Conservation (phyloP, 2,329 filamentous ascomycete genomes). For the Fusarium abutilonis region DNA sequence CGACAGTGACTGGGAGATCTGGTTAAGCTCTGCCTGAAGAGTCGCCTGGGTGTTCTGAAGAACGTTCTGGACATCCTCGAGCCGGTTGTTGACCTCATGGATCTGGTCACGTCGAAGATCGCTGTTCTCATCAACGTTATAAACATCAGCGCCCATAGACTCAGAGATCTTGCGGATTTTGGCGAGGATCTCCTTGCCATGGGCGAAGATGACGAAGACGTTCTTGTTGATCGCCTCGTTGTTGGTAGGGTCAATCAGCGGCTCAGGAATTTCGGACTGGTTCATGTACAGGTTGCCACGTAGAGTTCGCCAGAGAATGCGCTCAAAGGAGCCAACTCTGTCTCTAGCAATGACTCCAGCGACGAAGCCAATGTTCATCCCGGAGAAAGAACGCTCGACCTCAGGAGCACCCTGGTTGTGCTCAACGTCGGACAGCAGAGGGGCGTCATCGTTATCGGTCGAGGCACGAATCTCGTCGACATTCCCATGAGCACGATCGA, state of each 20-base stretch:
- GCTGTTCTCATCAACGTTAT: conserved; percentile 97
- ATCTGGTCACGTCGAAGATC: conserved; percentile 95
- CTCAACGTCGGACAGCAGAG: conserved; percentile 91
- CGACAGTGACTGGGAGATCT: conserved; percentile 90
- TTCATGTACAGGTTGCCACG: conserved; percentile 99
- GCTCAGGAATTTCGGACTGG: conserved; percentile 96
- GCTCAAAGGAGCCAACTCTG: conserved; percentile 93
- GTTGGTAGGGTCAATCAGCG: conserved; percentile 88
- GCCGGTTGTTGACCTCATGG: conserved; percentile 93
- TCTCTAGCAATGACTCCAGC: conserved; percentile 95
- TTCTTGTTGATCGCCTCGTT: conserved; percentile 97
- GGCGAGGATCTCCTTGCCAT: conserved; percentile 96
- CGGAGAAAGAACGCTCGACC: conserved; percentile 86
- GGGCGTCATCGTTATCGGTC: conserved; percentile 89
- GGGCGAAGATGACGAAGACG: conserved; percentile 98
- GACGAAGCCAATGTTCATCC: conserved; percentile 99
- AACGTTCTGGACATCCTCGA: conserved; percentile 91
- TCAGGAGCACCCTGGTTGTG: conserved; percentile 75
- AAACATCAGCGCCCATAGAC: conserved; percentile 93
- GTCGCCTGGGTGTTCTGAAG: conserved; percentile 95
- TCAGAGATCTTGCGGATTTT: conserved; percentile 99
- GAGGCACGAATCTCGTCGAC: conserved; percentile 96
- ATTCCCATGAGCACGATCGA: conserved; percentile 93
- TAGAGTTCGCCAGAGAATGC: conserved; percentile 96
- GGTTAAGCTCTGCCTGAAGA: conserved; percentile 88